Base-by-base conservation (phyloP, 2,329 filamentous ascomycete genomes). In the Aspergillus alliaceus region DNA sequence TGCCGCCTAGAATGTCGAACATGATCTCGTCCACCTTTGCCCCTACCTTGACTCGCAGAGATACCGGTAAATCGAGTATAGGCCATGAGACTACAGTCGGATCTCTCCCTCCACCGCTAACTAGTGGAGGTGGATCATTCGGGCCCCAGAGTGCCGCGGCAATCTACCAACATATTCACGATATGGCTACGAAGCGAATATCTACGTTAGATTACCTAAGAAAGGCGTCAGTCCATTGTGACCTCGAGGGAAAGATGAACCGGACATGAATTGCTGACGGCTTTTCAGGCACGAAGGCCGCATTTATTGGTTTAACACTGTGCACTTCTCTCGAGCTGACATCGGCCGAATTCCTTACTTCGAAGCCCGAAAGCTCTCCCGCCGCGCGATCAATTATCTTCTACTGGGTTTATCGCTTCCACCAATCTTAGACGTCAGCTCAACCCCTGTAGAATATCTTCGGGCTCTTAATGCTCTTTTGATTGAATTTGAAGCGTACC, bases 231-330 rank as follows among this genome's bases (percentile, higher is more conserved):
- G 90, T 83, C 44, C 11, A 24, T 20, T 42, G 31, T 50, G 20
- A 14, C 15, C 44, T 11, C 9, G 4, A 15, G 22, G 20, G 15
- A 22, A 24, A 32, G n/a, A 22, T 32, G 20, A 34, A 48, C 22
- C 18, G n/a, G 20, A 20, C 15, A 20, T 46, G 14, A 22, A 29
- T 22, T 47, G 39, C 62, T 69, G 56, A 67, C 40, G 52, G 39
- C 42, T 27, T 47, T 53, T 51, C 71, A 96, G 91, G 27, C 93
- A 99, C 71, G 92, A 97, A 77, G 93, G 93, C 59, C 88, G 91
- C 57, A 87, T 96, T 40, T 98, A 96, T 79, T 98, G 95, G 93
- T 97, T 98, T 81, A 97, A 97, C 77, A 97, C 95, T 0, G 86
- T 96, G 59, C 89, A 96, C 69, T 96, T 96, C 76, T 90, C 92